A percentile compares a stretch with the other conserved stretches of the same genome.
Evolutionary conservation across 148 eudicot genomes (phyloP).

Genomic region (Suaeda aralocaspica): DNA sequence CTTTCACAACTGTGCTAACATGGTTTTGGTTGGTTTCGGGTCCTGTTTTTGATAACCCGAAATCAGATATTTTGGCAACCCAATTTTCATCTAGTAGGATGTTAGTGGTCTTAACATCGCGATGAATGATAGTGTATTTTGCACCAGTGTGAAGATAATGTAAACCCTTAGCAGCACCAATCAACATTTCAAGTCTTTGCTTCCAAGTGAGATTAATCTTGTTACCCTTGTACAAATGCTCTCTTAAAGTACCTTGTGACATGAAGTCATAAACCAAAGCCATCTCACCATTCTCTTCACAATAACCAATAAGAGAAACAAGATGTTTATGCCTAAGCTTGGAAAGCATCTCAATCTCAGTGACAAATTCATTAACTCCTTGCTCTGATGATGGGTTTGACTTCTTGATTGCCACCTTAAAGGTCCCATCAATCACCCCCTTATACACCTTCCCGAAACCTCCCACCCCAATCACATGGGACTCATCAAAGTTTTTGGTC

Average conservation of each 20-base stretch:
- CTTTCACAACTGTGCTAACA: slow-evolving; percentile 51
- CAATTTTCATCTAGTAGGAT: slow-evolving; percentile 44
- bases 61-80: slow-evolving; percentile 52
- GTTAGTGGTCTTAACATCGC: slow-evolving; percentile 59
- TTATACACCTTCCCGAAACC: slow-evolving; percentile 55
- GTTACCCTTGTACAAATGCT: slow-evolving; percentile 49
- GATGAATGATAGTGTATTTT: slow-evolving; percentile 51
- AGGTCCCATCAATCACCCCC: slow-evolving; percentile 46
- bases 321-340: slow-evolving; percentile 52
- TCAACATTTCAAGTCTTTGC: slow-evolving; percentile 44
- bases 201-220: slow-evolving; percentile 47
- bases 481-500: slow-evolving; percentile 47
- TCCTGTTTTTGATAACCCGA: slow-evolving; percentile 53
- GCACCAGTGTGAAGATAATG: slow-evolving; percentile 60
- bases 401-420: slow-evolving; percentile 48
- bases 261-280: slow-evolving; percentile 54
- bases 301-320: slow-evolving; percentile 52
- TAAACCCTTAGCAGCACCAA: slow-evolving; percentile 51
- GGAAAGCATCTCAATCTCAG: slow-evolving; percentile 58
- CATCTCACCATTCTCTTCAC: slow-evolving; percentile 58
- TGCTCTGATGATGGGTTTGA: slow-evolving; percentile 55
- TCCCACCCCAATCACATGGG: slow-evolving; percentile 51
- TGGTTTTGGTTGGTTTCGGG: slow-evolving; percentile 42
- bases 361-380: slow-evolving; percentile 51
- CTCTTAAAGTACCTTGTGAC: slow-evolving; percentile 51